phyloP scores from a whole-genome alignment of 768 basidiomycete genomes.

The Panaeolus cyanescens region DNA sequence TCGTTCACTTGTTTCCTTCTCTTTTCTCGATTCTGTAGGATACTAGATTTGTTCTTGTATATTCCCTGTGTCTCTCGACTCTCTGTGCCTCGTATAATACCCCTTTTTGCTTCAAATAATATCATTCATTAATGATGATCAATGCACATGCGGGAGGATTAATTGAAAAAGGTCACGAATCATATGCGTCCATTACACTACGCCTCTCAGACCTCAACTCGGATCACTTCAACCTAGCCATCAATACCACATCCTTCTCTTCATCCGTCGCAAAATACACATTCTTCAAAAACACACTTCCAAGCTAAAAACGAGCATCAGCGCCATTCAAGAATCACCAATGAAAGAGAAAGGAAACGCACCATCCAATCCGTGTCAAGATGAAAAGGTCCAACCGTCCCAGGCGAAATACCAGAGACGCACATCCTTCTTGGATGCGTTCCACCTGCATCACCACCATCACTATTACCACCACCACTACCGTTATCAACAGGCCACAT shows the following conservation, averaged over 20 bases:
- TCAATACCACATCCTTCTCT: neutral
- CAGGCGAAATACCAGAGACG: neutral
- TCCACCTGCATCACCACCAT: neutral
- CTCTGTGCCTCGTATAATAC: neutral
- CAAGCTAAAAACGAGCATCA: neutral
- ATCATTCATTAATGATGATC: too few relatives aligned
- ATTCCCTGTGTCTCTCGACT: neutral
- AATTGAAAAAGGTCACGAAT: too few relatives aligned
- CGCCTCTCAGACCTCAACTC: neutral
- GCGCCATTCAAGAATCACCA: neutral
- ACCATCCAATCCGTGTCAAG: slow-evolving; percentile 1
- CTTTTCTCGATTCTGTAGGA: neutral
- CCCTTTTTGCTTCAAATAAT: neutral
- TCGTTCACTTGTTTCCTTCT: neutral
- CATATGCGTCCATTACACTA: too few relatives aligned
- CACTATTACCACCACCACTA: neutral
- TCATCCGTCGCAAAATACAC: neutral
- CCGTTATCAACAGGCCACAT: neutral
- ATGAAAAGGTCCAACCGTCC: neutral
- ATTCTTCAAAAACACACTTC: slow-evolving; percentile 1
- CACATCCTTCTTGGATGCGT: neutral
- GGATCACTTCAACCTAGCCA: neutral
- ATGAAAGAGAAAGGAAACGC: neutral
- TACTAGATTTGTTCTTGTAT: neutral
- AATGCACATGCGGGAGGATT: too few relatives aligned